Evolutionary conservation across 2,329 filamentous ascomycete genomes (phyloP), one percentile per base, ranked within the genome.

Genomic region (Pezizomycotina sp.): DNA sequence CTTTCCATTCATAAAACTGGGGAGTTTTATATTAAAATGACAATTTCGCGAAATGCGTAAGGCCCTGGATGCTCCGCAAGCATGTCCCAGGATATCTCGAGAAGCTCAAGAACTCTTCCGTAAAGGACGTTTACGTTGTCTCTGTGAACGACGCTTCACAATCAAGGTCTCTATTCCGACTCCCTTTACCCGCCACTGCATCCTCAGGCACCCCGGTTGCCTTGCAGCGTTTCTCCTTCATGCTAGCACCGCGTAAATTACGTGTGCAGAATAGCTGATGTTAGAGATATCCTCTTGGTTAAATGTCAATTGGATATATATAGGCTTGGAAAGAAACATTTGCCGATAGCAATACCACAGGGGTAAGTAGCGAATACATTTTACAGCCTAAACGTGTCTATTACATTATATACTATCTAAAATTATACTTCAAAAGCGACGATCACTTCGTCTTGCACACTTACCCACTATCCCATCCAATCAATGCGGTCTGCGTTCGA

Each of bases 101-200:
- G 13, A 38, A 44, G 13, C 38, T 48, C 22, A 42, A 46, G 16
- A 34, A 13, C 14, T 38, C 37, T 8, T 37, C 41, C 6, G 40
- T 37, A n/a, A n/a, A n/a, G n/a, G n/a, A n/a, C n/a, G 39, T 41
- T n/a, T 48, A 47, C 24, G 44, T 50, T 27, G 34, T 52, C n/a
- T 25, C 45, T 14, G 47, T 50, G 34, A 52, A 52, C 27, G 50
- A 52, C 32, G 39, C 49, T 14, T 49, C 43, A 48, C 50, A 18
- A 13, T 19, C 21, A 12, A 19, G 8, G 13, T 30, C 12, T 21
- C 16, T 22, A 13, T 20, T 18, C 10, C 13, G 3, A 20, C 14
- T 24, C 18, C n/a, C 20, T 23, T 18, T 9, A 27, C 23, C 12
- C 2, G 10, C n/a, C 16, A 12, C 25, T 6, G 20, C n/a, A 9